A percentile compares a stretch with the other conserved stretches of the same genome.
Evolutionary conservation across 768 basidiomycete species (phyloP).

Genomic region (Cystofilobasidium bisporidii): DNA sequence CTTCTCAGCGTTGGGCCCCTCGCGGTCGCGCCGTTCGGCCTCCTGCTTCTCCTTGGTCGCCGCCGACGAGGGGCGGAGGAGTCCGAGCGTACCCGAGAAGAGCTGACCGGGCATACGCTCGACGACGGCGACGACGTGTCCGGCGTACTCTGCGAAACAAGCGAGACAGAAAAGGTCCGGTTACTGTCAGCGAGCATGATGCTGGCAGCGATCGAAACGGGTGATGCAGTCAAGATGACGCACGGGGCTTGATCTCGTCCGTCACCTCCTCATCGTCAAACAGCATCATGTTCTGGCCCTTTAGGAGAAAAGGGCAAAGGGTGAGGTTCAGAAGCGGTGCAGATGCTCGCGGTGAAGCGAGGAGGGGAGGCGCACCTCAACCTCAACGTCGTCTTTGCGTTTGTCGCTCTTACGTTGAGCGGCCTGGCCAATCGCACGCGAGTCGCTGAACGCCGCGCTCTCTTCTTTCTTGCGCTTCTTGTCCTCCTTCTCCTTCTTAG

Average conservation of each 20-base stretch:
- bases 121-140: constrained; percentile 97
- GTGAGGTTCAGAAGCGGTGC: no score
- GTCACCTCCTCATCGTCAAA: constrained; percentile 99
- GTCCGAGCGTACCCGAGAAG: constrained; percentile 92
- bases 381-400: constrained; percentile 99
- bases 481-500: constrained; percentile 99
- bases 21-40: constrained; percentile 90
- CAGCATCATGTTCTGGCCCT: constrained; percentile 83
- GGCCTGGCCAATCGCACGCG: constrained; percentile 45
- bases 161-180: no score
- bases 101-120: constrained; percentile 98
- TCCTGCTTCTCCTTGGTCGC: constrained; percentile 99
- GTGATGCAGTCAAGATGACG: not conserved
- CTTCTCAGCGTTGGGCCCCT: constrained; percentile 65
- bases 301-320: no score
- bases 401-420: constrained; percentile 73
- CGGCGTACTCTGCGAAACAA: constrained; percentile 75
- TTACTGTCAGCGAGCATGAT: no score
- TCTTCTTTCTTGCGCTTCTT: constrained; percentile 99
- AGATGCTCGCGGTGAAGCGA: no score
- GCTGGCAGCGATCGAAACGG: no score
- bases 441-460: constrained; percentile 81
- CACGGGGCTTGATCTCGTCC: constrained; percentile 80
- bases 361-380: constrained; percentile 47
- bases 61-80: constrained; percentile 87